These are phyloP conservation scores for Isabelozyma pseudorhagii DNA, from an alignment of 805 yeast genomes.

Conservation along the genomic window DNA sequence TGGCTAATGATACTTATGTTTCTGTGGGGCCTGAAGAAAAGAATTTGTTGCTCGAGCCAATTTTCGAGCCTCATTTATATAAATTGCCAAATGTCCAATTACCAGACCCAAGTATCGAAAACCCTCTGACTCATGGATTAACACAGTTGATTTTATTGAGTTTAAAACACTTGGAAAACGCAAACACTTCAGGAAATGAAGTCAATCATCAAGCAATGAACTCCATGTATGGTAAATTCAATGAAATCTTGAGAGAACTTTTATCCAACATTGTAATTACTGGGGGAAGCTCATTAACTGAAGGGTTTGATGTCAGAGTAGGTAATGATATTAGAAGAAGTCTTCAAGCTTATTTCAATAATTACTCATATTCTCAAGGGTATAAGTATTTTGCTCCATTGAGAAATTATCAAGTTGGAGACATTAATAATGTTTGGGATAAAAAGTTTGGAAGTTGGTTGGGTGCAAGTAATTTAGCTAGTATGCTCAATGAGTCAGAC, in stretches of 20 bases:
- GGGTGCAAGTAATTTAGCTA: slow-evolving; percentile 69
- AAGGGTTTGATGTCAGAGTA: slow-evolving; percentile 55
- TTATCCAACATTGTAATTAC: slow-evolving; percentile 50
- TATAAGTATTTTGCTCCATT: slow-evolving; percentile 17
- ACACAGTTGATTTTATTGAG: slow-evolving; percentile 34
- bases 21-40: slow-evolving; percentile 38
- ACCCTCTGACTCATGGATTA: slow-evolving; percentile 49
- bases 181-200: slow-evolving; percentile 19
- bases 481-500: slow-evolving; percentile 50
- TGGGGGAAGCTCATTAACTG: slow-evolving; percentile 57
- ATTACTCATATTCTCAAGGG: slow-evolving; percentile 32
- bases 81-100: slow-evolving; percentile 34
- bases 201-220: slow-evolving; percentile 12
- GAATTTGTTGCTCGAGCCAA: slow-evolving; percentile 57
- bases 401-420: slow-evolving; percentile 23
- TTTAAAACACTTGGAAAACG: slow-evolving; percentile 33
- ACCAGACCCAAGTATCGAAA: slow-evolving; percentile 37
- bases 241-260: slow-evolving; percentile 36
- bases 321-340: slow-evolving; percentile 52
- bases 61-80: slow-evolving; percentile 62
- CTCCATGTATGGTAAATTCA: slow-evolving; percentile 22
- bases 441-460: slow-evolving; percentile 63
- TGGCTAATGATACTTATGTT: slow-evolving; percentile 54
- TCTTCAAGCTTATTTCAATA: slow-evolving; percentile 44
- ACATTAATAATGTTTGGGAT: slow-evolving; percentile 42